phyloP scores from a whole-genome alignment of 768 basidiomycete species.

The Suillus clintonianus region DNA sequence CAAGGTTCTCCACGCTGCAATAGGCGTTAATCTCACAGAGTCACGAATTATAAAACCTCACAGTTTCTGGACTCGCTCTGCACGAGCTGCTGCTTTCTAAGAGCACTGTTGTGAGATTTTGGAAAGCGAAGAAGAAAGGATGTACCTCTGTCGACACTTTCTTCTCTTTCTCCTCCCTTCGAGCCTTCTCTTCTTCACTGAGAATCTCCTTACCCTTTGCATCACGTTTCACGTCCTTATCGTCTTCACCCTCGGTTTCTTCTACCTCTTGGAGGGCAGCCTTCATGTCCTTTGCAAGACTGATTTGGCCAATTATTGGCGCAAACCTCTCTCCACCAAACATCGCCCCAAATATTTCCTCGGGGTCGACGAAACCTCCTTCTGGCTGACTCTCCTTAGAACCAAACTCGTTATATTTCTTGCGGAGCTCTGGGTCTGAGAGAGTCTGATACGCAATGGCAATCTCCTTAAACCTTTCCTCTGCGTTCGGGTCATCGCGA shows the following conservation, averaged over 20 bases:
- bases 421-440: conserved; percentile 71
- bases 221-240: conserved; percentile 46
- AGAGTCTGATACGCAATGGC: conserved; percentile 89
- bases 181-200: conserved; percentile 71
- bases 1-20: conserved; percentile 62
- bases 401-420: conserved; percentile 92
- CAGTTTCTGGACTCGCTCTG: conserved; percentile 74
- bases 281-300: conserved; percentile 91
- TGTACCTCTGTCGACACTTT: conserved; percentile 68
- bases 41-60: conserved; percentile 3
- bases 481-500: conserved; percentile 80
- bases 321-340: conserved; percentile 88
- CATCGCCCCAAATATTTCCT: conserved; percentile 78
- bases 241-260: conserved; percentile 56
- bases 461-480: conserved; percentile 88
- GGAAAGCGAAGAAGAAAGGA: conserved; percentile 5
- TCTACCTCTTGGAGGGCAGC: conserved; percentile 86
- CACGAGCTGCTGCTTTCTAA: conserved; percentile 80
- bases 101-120: conserved; percentile 12
- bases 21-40: conserved; percentile 5
- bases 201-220: conserved; percentile 56
- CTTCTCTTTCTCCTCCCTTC: conserved; percentile 71
- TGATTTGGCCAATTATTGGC: conserved; percentile 87
- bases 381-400: conserved; percentile 79
- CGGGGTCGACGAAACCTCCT: conserved; percentile 87